These are phyloP conservation scores for Didymella exigua DNA, from an alignment of 2,329 filamentous ascomycete species.

Conservation along the genomic window DNA sequence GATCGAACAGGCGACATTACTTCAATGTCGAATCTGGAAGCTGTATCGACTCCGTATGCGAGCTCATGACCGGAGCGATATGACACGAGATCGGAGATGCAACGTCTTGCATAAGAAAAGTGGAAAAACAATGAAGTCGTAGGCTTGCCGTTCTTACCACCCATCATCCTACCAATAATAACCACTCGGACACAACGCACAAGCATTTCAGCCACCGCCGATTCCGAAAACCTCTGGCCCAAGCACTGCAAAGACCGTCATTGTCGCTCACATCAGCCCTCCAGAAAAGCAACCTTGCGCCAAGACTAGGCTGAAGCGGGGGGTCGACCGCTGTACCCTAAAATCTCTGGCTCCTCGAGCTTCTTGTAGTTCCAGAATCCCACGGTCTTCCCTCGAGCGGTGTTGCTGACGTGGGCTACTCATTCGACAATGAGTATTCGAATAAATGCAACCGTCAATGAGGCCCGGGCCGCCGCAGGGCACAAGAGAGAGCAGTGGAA, in stretches of 20 bases:
- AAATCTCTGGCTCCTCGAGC: constrained; percentile 45
- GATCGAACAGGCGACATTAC: constrained; percentile 38
- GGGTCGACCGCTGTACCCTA: constrained; percentile 45
- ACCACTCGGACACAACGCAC: constrained; percentile 43
- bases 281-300: constrained; percentile 45
- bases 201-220: constrained; percentile 49
- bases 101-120: constrained; percentile 37
- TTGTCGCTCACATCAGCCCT: constrained; percentile 47
- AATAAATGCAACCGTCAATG: constrained; percentile 47
- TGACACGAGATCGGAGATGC: constrained; percentile 42
- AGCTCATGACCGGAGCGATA: constrained; percentile 37
- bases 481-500: constrained; percentile 49
- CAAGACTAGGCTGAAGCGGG: constrained; percentile 48
- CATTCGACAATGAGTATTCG: constrained; percentile 44
- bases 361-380: constrained; percentile 39
- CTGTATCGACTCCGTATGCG: constrained; percentile 30
- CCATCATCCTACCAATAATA: constrained; percentile 39
- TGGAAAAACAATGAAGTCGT: constrained; percentile 35
- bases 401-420: constrained; percentile 27
- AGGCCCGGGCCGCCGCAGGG: constrained; percentile 43
- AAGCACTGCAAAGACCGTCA: constrained; percentile 41
- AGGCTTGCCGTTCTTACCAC: constrained; percentile 36
- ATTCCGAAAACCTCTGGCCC: constrained; percentile 46
- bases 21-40: constrained; percentile 35
- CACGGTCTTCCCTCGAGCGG: constrained; percentile 29